These are phyloP conservation scores for Stemphylium vesicarium DNA, from an alignment of 2,329 filamentous ascomycete genomes.

Conservation along the genomic window DNA sequence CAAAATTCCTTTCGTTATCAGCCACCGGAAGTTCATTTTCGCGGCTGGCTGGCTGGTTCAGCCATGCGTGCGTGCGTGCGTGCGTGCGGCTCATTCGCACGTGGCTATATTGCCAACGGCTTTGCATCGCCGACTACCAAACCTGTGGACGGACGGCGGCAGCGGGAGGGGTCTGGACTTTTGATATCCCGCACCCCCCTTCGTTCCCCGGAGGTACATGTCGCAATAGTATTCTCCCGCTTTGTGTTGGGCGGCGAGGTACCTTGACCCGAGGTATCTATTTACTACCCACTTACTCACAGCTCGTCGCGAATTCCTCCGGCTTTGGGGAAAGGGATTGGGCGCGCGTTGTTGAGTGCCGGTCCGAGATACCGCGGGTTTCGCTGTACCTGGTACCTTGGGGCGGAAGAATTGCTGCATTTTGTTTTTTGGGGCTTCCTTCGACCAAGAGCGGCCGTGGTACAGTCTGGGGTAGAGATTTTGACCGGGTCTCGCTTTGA, in stretches of 20 bases:
- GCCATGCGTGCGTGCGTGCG: too few species aligned
- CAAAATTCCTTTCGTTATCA: not conserved
- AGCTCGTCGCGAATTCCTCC: not conserved
- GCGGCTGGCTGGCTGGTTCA: not conserved
- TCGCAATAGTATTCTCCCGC: slow-evolving; percentile 12
- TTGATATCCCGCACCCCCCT: not conserved
- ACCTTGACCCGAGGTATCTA: slow-evolving; percentile 17
- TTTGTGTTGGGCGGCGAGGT: slow-evolving; percentile 1
- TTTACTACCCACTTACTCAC: not conserved
- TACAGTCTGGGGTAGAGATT: not conserved
- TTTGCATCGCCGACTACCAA: not conserved
- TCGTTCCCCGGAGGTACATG: not conserved
- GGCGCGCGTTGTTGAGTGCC: slow-evolving; percentile 1
- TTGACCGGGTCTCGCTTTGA: too few species aligned
- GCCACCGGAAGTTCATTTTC: slow-evolving; percentile 7
- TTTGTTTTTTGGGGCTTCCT: not conserved
- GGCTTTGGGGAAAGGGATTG: not conserved
- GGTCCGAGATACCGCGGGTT: slow-evolving; percentile 13
- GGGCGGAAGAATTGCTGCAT: not conserved
- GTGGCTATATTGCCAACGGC: not conserved
- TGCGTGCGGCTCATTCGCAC: not conserved
- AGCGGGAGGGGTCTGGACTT: too few species aligned
- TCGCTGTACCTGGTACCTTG: not conserved
- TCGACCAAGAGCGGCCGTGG: not conserved
- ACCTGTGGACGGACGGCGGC: not conserved